Evolutionary conservation across 352 stramenopile species (phyloP), one percentile per base, ranked within the genome.

Genomic region (Phytophthora constricta): DNA sequence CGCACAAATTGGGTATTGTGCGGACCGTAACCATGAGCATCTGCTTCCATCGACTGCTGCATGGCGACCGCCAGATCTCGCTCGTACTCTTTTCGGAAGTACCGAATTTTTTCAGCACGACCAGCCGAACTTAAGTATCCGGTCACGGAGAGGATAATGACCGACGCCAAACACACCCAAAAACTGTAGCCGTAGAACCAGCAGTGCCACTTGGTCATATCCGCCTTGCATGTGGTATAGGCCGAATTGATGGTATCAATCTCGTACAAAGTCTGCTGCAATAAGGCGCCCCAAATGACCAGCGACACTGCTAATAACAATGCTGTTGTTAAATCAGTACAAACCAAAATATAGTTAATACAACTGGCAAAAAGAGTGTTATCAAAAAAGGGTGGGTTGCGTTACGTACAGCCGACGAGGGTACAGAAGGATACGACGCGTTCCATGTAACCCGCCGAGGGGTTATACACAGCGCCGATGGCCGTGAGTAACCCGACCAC

Each of bases 151-250:
- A 93, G 74, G 41, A 92, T 71, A 65, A 93, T 91, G 17, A 95
- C 87, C 10, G 83, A 83, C 4, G 85, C 85, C n/a, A 95, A 72
- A 58, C 85, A 92, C 13, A 91, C 84, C 87, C 87, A 95, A 52
- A 95, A 95, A 65, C 87, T 95, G 62, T 85, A 92, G 16, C 87
- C 87, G 59, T 95, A 95, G 73, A 95, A 95, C 87, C 87, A 95
- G 71, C 87, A 95, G 45, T 79, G 80, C 87, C 87, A 95, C 34
- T 92, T 56, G 31, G 68, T 76, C 48, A 78, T 68, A 53, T 92
- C 74, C 1, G 79, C 72, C 68, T 93, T 93, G 61, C 87, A 95
- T 31, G 72, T 87, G 10, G 80, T 80, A 64, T 91, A 95, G 7
- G 84, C 84, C 14, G 85, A 82, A 60, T 88, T 90, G 55, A 95